Conservation (phyloP, 208 protist genomes). For the Dictyostelium gargantuum region DNA sequence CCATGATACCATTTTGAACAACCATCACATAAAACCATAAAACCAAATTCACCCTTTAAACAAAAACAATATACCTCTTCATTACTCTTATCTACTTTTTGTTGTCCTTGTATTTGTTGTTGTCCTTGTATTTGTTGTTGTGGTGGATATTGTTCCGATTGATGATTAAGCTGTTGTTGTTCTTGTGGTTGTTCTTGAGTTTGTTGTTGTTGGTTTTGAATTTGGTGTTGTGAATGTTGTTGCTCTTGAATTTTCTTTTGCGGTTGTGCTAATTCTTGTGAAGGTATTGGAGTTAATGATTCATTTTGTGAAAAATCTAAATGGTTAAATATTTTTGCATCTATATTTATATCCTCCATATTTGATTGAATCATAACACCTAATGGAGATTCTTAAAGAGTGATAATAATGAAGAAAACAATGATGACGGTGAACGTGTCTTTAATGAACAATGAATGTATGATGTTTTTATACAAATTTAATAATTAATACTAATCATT, state of each 20-base stretch:
- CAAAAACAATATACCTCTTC: slow-evolving; percentile 7
- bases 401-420: too few species aligned
- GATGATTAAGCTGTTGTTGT: not conserved
- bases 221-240: not conserved
- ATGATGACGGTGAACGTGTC: too few species aligned
- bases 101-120: not conserved
- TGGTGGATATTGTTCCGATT: not conserved
- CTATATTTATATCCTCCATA: not conserved
- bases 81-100: not conserved
- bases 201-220: not conserved
- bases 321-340: too few species aligned
- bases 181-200: not conserved
- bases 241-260: not conserved
- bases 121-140: not conserved
- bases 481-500: not conserved
- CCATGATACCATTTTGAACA: slow-evolving; percentile 84
- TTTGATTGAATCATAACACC: not conserved
- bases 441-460: not conserved
- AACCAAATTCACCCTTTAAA: slow-evolving; percentile 19
- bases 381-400: too few species aligned
- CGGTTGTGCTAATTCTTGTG: not conserved
- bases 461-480: not conserved
- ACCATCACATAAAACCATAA: slow-evolving; percentile 78
- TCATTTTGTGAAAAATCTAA: not conserved
- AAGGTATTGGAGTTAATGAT: too few species aligned